Evolutionary conservation across 2,329 filamentous ascomycete genomes (phyloP).

Genomic region (Dactylellina sp.): DNA sequence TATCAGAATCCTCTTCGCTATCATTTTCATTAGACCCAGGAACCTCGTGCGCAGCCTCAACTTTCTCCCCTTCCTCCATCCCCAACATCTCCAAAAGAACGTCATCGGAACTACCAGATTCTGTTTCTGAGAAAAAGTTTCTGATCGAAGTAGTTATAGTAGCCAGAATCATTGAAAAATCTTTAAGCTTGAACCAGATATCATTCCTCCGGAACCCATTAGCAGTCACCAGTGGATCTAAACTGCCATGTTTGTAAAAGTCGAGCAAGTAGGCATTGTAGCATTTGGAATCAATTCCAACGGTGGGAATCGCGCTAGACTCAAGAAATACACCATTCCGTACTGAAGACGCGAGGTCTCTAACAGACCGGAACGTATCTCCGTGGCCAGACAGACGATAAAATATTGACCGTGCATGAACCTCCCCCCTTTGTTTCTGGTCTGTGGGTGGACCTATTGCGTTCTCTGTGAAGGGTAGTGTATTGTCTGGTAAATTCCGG

Average conservation of each 20-base stretch:
- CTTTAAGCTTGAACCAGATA: constrained; percentile 78
- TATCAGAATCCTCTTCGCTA: constrained; percentile 28
- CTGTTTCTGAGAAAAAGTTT: constrained; percentile 50
- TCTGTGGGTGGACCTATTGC: constrained; percentile 24
- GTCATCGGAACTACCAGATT: constrained; percentile 28
- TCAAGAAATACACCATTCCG: constrained; percentile 80
- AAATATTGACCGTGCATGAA: constrained; percentile 72
- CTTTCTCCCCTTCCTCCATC: constrained; percentile 41
- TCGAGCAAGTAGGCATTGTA: constrained; percentile 79
- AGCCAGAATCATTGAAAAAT: constrained; percentile 72
- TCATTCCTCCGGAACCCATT: constrained; percentile 76
- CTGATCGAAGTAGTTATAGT: constrained; percentile 72
- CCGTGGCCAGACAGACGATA: constrained; percentile 76
- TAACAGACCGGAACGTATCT: constrained; percentile 74
- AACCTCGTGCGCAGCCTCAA: constrained; percentile 1
- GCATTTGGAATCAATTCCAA: constrained; percentile 69
- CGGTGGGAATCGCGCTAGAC: constrained; percentile 76
- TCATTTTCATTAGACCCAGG: neutral
- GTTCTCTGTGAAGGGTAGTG: constrained; percentile 70
- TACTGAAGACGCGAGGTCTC: constrained; percentile 75
- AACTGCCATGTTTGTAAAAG: constrained; percentile 80
- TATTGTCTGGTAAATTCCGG: constrained; percentile 66
- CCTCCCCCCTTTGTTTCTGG: constrained; percentile 56
- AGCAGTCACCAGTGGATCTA: constrained; percentile 71
- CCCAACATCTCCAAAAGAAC: constrained; percentile 22